These are phyloP conservation scores for Annulohypoxylon stygium DNA, from an alignment of 495 filamentous ascomycete species.

Conservation along the genomic window DNA sequence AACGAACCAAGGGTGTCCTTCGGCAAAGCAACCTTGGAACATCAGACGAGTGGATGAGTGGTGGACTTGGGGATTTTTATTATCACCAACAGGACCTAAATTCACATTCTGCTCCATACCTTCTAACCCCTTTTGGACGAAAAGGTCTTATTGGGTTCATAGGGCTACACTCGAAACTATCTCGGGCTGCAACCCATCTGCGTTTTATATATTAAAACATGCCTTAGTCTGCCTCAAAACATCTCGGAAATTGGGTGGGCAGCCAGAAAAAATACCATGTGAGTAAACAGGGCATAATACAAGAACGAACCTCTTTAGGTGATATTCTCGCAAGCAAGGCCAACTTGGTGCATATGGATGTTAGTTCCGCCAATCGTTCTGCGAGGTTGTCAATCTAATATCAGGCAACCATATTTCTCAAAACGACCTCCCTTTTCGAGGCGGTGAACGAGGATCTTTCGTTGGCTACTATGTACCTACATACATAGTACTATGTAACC, in stretches of 20 bases:
- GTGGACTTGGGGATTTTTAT: background rate
- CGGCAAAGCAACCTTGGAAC: slow-evolving; percentile 16
- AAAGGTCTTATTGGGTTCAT: slow-evolving; percentile 21
- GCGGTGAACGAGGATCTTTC: slow-evolving; percentile 42
- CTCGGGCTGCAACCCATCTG: slow-evolving; percentile 6
- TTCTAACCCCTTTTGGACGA: slow-evolving; percentile 15
- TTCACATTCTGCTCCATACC: slow-evolving; percentile 21
- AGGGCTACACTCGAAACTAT: slow-evolving; percentile 23
- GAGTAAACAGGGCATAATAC: background rate
- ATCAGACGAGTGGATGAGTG: background rate
- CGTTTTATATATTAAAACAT: slow-evolving; percentile 6
- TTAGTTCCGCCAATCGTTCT: slow-evolving; percentile 35
- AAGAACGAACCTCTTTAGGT: background rate
- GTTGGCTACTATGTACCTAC: background rate
- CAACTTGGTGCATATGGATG: slow-evolving; percentile 17
- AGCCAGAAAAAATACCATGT: background rate
- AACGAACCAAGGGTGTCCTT: background rate
- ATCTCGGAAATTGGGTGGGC: background rate
- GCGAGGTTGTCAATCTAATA: slow-evolving; percentile 37
- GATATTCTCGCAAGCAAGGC: slow-evolving; percentile 23
- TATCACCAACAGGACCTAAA: slow-evolving; percentile 4
- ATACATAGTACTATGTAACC: background rate
- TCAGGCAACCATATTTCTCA: slow-evolving; percentile 44
- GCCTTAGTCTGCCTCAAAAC: background rate
- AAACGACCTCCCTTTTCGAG: slow-evolving; percentile 36